A percentile compares a stretch with the other conserved stretches of the same genome.
phyloP scores from a whole-genome alignment of 1,284 basidiomycete species.

The Cystobasidium slooffiae region DNA sequence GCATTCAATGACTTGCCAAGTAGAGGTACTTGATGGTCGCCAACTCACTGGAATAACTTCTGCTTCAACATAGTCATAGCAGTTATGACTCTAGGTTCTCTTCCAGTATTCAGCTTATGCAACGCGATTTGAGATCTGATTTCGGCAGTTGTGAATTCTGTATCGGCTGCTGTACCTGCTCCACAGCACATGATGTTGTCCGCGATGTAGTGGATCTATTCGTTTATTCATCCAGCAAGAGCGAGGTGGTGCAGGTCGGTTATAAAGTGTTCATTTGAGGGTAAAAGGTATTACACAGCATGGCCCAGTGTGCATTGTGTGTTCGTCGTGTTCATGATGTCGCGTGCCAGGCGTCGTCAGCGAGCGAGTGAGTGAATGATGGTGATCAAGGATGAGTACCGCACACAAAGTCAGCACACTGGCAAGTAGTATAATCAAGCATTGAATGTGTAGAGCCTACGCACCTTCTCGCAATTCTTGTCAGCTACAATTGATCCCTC shows the following conservation, averaged over 20 bases:
- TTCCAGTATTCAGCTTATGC: constrained; percentile 79
- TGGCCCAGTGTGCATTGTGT: too few species aligned
- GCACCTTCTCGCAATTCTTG: constrained; percentile 99
- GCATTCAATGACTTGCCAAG: background rate
- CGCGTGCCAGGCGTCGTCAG: constrained; percentile 37
- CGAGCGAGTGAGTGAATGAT: constrained; percentile 2
- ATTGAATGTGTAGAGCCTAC: constrained; percentile 40
- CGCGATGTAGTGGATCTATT: constrained; percentile 95
- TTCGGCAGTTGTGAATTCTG: constrained; percentile 81
- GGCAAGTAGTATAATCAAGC: background rate
- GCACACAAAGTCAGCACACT: constrained; percentile 8
- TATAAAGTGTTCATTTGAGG: too few species aligned
- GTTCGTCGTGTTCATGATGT: too few species aligned
- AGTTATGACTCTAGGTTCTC: constrained; percentile 87
- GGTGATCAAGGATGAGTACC: too few species aligned
- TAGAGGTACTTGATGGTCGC: too few species aligned
- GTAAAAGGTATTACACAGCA: too few species aligned
- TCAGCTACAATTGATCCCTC: constrained; percentile 95
- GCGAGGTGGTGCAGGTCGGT: too few species aligned
- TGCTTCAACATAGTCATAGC: constrained; percentile 99
- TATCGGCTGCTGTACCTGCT: constrained; percentile 97
- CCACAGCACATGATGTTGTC: constrained; percentile 96
- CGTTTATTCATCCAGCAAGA: too few species aligned
- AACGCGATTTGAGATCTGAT: constrained; percentile 93
- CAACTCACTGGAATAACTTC: constrained; percentile 71